These are phyloP conservation scores for Erigeron philadelphicus DNA, from an alignment of 140 eudicot genomes.

Conservation along the genomic window DNA sequence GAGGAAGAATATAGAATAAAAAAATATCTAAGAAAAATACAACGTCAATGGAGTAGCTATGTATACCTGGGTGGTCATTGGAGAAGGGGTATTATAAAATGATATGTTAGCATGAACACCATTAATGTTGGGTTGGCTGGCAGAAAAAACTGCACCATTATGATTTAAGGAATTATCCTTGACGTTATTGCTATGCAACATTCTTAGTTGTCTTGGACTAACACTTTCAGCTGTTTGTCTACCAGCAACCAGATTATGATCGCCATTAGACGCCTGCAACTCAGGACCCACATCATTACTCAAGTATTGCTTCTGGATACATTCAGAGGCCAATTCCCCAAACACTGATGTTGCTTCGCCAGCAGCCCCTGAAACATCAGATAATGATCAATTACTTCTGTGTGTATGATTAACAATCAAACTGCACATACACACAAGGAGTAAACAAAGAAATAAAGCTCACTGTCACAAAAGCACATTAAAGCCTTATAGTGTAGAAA, in stretches of 20 bases:
- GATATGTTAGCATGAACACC: slow-evolving; percentile 60
- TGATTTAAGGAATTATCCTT: slow-evolving; percentile 58
- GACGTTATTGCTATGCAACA: slow-evolving; percentile 37
- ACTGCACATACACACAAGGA: not conserved
- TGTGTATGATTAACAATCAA: not conserved
- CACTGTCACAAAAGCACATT: slow-evolving; percentile 6
- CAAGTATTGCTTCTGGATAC: slow-evolving; percentile 69
- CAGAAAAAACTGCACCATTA: slow-evolving; percentile 47
- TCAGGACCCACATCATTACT: slow-evolving; percentile 47
- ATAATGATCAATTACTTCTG: not conserved
- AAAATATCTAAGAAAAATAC: not conserved
- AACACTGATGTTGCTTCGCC: slow-evolving; percentile 77
- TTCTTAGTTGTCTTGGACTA: slow-evolving; percentile 68
- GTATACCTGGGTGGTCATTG: slow-evolving; percentile 76
- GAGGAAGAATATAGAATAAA: not conserved
- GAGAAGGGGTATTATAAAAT: slow-evolving; percentile 88
- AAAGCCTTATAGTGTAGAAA: slow-evolving; percentile 1
- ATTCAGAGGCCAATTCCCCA: slow-evolving; percentile 75
- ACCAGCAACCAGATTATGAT: slow-evolving; percentile 43
- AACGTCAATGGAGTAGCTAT: slow-evolving; percentile 6
- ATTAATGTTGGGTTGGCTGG: slow-evolving; percentile 47
- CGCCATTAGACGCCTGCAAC: slow-evolving; percentile 44
- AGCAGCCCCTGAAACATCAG: slow-evolving; percentile 64
- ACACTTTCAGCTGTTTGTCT: slow-evolving; percentile 50
- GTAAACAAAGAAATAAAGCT: not conserved